Evolutionary conservation across 495 filamentous ascomycete genomes (phyloP).

Genomic region (Bryoglossum gracile): DNA sequence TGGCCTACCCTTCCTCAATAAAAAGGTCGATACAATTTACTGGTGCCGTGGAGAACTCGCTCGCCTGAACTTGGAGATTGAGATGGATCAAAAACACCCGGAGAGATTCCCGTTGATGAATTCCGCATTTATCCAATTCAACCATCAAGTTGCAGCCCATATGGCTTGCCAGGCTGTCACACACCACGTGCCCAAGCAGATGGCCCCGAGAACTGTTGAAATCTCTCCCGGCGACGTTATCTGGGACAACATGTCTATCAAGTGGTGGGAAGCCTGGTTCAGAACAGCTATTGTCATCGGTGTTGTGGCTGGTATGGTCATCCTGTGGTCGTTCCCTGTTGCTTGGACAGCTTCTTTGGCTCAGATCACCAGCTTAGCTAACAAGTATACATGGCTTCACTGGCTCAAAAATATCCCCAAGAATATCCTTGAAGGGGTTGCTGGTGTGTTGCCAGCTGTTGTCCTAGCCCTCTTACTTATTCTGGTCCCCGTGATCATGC

Average conservation of each 20-base stretch:
- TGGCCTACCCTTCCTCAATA: conserved; percentile 68
- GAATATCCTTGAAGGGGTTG: conserved; percentile 62
- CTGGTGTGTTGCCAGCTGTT: conserved; percentile 78
- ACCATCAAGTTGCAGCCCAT: conserved; percentile 93
- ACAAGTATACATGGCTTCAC: conserved; percentile 54
- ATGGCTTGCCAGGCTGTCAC: conserved; percentile 94
- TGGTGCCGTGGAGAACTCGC: conserved; percentile 85
- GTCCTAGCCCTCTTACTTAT: conserved; percentile 74
- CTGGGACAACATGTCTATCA: conserved; percentile 97
- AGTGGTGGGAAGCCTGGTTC: conserved; percentile 87
- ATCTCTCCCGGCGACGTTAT: conserved; percentile 91
- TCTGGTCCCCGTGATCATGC: conserved; percentile 70
- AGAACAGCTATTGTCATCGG: conserved; percentile 59
- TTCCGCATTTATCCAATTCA: conserved; percentile 97
- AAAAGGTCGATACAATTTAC: conserved; percentile 94
- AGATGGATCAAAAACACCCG: conserved; percentile 77
- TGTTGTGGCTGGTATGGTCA: conserved; percentile 66
- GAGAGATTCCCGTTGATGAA: conserved; percentile 93
- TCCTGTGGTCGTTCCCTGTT: conserved; percentile 89
- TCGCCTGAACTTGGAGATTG: conserved; percentile 85
- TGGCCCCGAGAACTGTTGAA: conserved; percentile 88
- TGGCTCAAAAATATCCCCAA: conserved; percentile 49
- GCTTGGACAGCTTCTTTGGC: conserved; percentile 78
- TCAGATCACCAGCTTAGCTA: conserved; percentile 61
- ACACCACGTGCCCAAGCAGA: conserved; percentile 88